Evolutionary conservation across 805 yeast genomes (phyloP), one percentile per base, ranked within the genome.

Genomic region (Candida railenensis): DNA sequence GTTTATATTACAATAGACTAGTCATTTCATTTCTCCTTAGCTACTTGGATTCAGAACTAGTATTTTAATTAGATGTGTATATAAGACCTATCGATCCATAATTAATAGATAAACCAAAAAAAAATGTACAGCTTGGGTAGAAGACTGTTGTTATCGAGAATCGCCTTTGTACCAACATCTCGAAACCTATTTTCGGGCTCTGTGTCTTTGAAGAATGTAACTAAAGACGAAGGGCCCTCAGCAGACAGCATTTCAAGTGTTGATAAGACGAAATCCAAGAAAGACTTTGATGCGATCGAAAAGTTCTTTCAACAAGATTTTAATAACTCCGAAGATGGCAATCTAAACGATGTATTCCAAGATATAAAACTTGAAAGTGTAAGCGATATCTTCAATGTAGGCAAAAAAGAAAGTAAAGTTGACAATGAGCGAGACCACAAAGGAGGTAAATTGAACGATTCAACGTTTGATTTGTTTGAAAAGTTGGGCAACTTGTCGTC

Each of bases 271-370:
- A n/a, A 11, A 5, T 25, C 30, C 11, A 11, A 25, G 9, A 37
- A 19, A 21, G 21, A 37, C 16, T 11, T 42, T 25, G 50, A 48
- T 7, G 38, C 30, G 53, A 22, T 48, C 53, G 43, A 45, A 49
- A 34, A 48, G 46, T 16, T 53, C 53, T 33, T 45, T 53, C 36
- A 36, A 45, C 30, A 25, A 25, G 30, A 25, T 11, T 11, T 11
- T 28, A 30, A 43, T 20, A 50, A 48, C 14, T 42, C 44, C 42
- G 45, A 51, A 12, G 14, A 19, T 8, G 43, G 11, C 5, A 5
- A 40, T 19, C 14, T 40, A 5, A 16, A 40, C 22, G 43, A 40
- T 15, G 22, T n/a, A 8, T 40, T 40, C 19, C 15, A 30, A 16
- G 32, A 22, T 22, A 9, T 32, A 16, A 40, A 16, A 11, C 12